Base-by-base conservation (phyloP, 176 grass and related monocot species). In the Aegilops umbellulata region DNA sequence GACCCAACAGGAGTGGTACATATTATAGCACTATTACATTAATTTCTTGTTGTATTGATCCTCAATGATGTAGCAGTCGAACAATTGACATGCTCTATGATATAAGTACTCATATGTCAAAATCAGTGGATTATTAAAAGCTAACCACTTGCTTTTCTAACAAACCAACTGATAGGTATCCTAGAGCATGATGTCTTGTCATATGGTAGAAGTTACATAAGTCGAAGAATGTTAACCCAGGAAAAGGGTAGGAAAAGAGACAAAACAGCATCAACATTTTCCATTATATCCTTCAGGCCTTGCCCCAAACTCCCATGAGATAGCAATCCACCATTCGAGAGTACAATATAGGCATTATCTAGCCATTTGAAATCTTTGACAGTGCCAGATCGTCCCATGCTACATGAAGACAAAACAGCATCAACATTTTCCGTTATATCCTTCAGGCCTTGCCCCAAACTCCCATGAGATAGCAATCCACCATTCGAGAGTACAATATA, bases 331-430 rank as follows among this genome's bases (percentile, higher is more conserved):
- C 51, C 65, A 65, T 82, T 85, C 2, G 84, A 88, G 67, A 95
- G 96, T 86, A 89, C 81, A 86, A 94, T 32, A 78, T 87, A 98
- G 65, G 69, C 79, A n/a, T 88, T 84, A 80, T 94, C 89, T 83
- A 93, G 82, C 96, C 93, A 95, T 64, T 89, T 98, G 15, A 98
- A 92, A 74, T 95, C 91, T 87, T 95, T 95, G 49, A 92, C 26
- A 7, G 77, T 83, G 44, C 71, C 76, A 86, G 81, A 85, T 62
- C 25, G 30, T 47, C 38, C 91, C n/a, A 65, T 41, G 38, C 38
- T 41, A 10, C 38, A 41, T 41, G 38, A 41, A n/a, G n/a, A n/a
- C n/a, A n/a, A n/a, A n/a, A n/a, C n/a, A n/a, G n/a, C n/a, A n/a
- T n/a, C n/a, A n/a, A n/a, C n/a, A n/a, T n/a, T n/a, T n/a, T n/a